Evolutionary conservation across 306 rosid species (phyloP), one percentile per base, ranked within the genome.

Genomic region (Castanospermum australe): DNA sequence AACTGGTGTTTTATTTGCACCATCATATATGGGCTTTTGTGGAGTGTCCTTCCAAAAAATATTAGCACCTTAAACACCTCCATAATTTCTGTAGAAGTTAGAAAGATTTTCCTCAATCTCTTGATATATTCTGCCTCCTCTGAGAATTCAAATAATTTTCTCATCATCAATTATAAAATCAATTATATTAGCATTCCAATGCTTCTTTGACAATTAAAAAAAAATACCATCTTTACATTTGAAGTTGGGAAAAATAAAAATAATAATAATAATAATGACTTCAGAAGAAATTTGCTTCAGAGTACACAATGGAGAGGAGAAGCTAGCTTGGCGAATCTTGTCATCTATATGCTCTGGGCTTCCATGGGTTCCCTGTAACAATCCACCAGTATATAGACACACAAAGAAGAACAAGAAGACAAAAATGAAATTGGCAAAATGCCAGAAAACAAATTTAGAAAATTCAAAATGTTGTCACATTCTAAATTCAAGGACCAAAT

Each of bases 1-100:
- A 5, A 87, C 93, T 87, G 25, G 15, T 62, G 52, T 57, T 50
- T 79, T 73, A 12, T 87, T 78, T 2, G 85, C 62, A 76, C 93
- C 87, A 30, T 89, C 93, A 41, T 82, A 57, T 38, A 82, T 28
- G 3, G 87, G 72, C 4, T 81, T 51, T 7, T 81, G 59, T 3
- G 79, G 78, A 65, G 35, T 44, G 15, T 70, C 59, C 15, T 70
- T 64, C 20, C 77, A 0, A 42, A n/a, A n/a, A 79, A 81, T 30
- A 82, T 17, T 13, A 82, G 30, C 55, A 42, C 50, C 76, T 79
- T 82, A 24, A 82, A 8, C 60, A 74, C 86, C 55, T 75, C 88
- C 72, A 42, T 62, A 4, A 82, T 69, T 32, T 85, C 89, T 0
- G 88, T 74, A 11, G 84, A 86, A 1, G 86, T 69, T 56, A 47